These are phyloP conservation scores for Apium graveolens DNA, from an alignment of 129 eudicot species.

Conservation along the genomic window DNA sequence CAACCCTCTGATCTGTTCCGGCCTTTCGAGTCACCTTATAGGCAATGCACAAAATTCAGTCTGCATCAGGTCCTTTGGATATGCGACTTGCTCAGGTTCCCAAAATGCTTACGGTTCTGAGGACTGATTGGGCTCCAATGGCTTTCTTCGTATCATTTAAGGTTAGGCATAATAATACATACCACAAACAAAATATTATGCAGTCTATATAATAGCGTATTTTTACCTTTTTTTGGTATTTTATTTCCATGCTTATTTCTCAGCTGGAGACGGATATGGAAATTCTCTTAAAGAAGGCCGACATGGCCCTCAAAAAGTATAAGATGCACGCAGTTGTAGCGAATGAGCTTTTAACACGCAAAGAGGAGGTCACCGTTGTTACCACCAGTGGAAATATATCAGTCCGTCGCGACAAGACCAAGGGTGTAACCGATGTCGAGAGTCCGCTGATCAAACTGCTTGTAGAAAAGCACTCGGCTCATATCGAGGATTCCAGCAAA, in stretches of 20 bases:
- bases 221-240: neutral
- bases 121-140: constrained; percentile 86
- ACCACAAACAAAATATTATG: neutral
- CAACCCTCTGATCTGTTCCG: neutral
- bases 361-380: constrained; percentile 78
- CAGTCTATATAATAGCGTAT: too few species aligned
- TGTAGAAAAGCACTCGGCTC: constrained; percentile 54
- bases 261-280: constrained; percentile 80
- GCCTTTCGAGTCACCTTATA: constrained; percentile 19
- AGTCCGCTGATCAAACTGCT: constrained; percentile 62
- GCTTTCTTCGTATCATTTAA: constrained; percentile 87
- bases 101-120: constrained; percentile 77
- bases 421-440: constrained; percentile 48
- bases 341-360: constrained; percentile 78
- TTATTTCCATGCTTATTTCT: neutral
- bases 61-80: constrained; percentile 91
- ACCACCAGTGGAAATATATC: constrained; percentile 32
- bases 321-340: constrained; percentile 91
- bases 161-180: constrained; percentile 27
- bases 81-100: constrained; percentile 97
- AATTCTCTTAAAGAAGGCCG: constrained; percentile 81
- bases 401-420: constrained; percentile 51
- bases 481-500: constrained; percentile 26
- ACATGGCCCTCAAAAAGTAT: constrained; percentile 63
- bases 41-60: constrained; percentile 83